phyloP scores from a whole-genome alignment of 2,329 filamentous ascomycete genomes.

The Triangularia setosa region DNA sequence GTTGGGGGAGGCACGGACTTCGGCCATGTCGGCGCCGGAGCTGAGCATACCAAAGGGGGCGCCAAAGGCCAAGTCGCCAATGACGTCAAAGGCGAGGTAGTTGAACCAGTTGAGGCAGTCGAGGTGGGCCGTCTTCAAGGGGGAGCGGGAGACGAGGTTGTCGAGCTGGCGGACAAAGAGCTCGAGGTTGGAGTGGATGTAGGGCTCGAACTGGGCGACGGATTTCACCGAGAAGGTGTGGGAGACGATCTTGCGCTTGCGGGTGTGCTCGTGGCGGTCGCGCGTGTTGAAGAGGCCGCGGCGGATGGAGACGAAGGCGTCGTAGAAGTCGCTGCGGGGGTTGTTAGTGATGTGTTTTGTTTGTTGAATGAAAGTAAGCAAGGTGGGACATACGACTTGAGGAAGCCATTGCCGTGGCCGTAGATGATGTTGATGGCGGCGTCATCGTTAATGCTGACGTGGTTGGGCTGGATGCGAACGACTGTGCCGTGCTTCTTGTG shows the following conservation, averaged over 20 bases:
- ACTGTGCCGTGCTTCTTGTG: slow-evolving; percentile 77
- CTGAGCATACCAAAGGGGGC: slow-evolving; percentile 80
- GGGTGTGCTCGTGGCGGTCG: slow-evolving; percentile 73
- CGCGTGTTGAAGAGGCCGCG: slow-evolving; percentile 88
- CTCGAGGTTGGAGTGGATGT: slow-evolving; percentile 76
- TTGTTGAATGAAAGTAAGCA: not conserved
- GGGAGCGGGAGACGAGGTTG: slow-evolving; percentile 47
- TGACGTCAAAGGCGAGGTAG: slow-evolving; percentile 53
- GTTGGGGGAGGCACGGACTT: slow-evolving; percentile 61
- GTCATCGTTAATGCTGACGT: slow-evolving; percentile 77
- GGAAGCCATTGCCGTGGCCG: slow-evolving; percentile 72
- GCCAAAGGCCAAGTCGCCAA: slow-evolving; percentile 63
- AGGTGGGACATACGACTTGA: slow-evolving; percentile 56
- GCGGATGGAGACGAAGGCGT: slow-evolving; percentile 83
- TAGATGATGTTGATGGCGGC: slow-evolving; percentile 74
- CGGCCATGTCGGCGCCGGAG: slow-evolving; percentile 70
- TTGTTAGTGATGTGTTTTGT: not conserved
- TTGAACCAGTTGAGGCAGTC: slow-evolving; percentile 82
- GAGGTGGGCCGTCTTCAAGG: slow-evolving; percentile 55
- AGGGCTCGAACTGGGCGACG: slow-evolving; percentile 80
- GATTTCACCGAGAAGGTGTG: slow-evolving; percentile 84
- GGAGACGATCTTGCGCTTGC: slow-evolving; percentile 84
- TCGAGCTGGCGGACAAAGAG: slow-evolving; percentile 72
- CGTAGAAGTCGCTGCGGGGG: slow-evolving; percentile 70
- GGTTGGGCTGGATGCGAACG: slow-evolving; percentile 78